Evolutionary conservation across 345 rosid genomes (phyloP), one percentile per base, ranked within the genome.

Genomic region (Pseudoturritis turrita): DNA sequence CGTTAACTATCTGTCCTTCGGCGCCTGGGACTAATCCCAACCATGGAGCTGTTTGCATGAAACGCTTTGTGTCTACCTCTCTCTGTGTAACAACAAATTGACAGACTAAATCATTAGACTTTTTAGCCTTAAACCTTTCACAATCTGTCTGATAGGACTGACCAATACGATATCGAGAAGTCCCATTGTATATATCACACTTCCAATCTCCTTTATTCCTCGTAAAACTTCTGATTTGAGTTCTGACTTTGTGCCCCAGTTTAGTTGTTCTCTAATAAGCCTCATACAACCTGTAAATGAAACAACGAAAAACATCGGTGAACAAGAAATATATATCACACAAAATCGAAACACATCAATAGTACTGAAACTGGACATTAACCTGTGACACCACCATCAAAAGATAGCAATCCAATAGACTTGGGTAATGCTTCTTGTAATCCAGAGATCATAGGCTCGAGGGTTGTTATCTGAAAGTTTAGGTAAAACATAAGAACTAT

Each of bases 31-130:
- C 55, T 74, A 89, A 78, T 58, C 98, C 99, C 79, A 95, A 78
- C 99, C 97, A 95, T 63, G 96, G 90, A 61, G 99, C 91, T 56
- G 90, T 87, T 83, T 91, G 97, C 96, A 91, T 89, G 85, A 91
- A 95, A 73, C 87, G 87, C 45, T 77, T 82, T 62, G 93, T 84
- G 74, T 95, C 97, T 45, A 83, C 81, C 82, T 89, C 97, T 86
- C 98, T 86, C 98, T 95, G 87, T 14, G 22, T 39, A 29, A 36
- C 15, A 59, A 68, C 14, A 17, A 65, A 17, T 4, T 15, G 39
- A 49, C 21, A 66, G 47, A 74, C 68, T 57, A 40, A 14, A 29
- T 41, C 17, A 65, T 21, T 57, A 49, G 54, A 19, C 6, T 6
- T 45, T 44, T 21, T 47, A 17, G 41, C 58, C 22, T 43, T 37